Percentiles rank a stretch among this genome's conserved stretches.
These are phyloP conservation scores for Starmerella khaoyaiensis DNA, from an alignment of 805 yeast species.

Conservation along the genomic window DNA sequence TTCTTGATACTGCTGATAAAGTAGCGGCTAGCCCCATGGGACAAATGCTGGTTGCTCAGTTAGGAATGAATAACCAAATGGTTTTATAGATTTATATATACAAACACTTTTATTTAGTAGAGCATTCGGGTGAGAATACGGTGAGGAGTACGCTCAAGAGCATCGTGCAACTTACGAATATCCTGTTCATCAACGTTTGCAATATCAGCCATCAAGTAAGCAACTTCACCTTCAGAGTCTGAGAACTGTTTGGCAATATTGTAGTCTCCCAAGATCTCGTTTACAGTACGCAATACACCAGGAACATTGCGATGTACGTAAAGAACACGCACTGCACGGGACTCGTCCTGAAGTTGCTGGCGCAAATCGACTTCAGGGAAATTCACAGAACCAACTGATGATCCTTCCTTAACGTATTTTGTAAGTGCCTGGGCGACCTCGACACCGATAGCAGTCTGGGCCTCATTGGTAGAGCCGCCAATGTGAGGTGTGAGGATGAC, in stretches of 20 bases:
- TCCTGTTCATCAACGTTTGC: conserved; percentile 70
- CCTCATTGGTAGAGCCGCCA: conserved; percentile 99
- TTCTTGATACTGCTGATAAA: conserved; percentile 39
- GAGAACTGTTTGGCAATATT: conserved; percentile 96
- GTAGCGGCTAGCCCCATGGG: conserved; percentile 42
- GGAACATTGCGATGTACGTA: conserved; percentile 97
- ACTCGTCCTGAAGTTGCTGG: conserved; percentile 75
- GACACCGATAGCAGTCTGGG: conserved; percentile 92
- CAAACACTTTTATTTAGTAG: conserved; percentile 37
- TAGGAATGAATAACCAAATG: conserved; percentile 15
- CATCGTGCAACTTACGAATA: conserved; percentile 71
- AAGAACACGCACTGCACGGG: conserved; percentile 73
- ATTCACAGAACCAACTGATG: conserved; percentile 88
- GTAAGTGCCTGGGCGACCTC: conserved; percentile 81
- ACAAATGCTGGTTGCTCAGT: conserved; percentile 33
- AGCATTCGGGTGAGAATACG: conserved; percentile 82
- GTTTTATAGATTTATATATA: not conserved
- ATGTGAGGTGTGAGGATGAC: conserved; percentile 92
- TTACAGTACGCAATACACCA: conserved; percentile 94
- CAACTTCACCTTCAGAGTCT: conserved; percentile 92
- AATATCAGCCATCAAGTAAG: conserved; percentile 96
- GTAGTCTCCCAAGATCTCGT: conserved; percentile 85
- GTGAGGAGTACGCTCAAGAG: conserved; percentile 78
- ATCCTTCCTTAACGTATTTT: conserved; percentile 91
- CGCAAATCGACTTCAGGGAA: conserved; percentile 96